A percentile compares a stretch with the other conserved stretches of the same genome.
These are phyloP conservation scores for Suillus subaureus DNA, from an alignment of 768 basidiomycete genomes.

Conservation along the genomic window DNA sequence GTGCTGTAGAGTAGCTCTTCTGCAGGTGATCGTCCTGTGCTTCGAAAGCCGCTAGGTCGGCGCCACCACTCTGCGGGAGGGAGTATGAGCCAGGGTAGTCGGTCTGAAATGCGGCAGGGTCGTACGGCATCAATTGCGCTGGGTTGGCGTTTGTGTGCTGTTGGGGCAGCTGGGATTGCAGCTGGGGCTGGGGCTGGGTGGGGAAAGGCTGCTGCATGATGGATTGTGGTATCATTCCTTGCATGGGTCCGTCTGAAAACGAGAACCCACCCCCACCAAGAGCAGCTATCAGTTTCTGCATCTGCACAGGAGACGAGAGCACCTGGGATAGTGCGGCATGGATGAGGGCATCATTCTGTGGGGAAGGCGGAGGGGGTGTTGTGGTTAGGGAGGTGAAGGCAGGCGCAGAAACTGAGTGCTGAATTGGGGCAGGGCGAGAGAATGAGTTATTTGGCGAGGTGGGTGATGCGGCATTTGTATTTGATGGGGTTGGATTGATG, in stretches of 20 bases:
- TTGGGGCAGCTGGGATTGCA: conserved; percentile 10
- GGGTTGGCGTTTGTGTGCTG: conserved; percentile 10
- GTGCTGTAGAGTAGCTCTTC: conserved; percentile 58
- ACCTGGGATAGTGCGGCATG: conserved; percentile 56
- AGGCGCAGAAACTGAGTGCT: conserved; percentile 4
- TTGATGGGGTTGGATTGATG: conserved; percentile 14
- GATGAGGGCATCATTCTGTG: conserved; percentile 44
- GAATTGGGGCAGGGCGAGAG: conserved; percentile 22
- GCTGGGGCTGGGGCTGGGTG: conserved; percentile 16
- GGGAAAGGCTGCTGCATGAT: conserved; percentile 27
- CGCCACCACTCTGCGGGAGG: conserved; percentile 25
- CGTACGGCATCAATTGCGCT: conserved; percentile 21
- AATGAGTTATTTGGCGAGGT: conserved; percentile 19
- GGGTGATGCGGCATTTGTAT: background rate
- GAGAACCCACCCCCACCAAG: conserved; percentile 24
- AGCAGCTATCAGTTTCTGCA: conserved; percentile 57
- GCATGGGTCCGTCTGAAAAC: conserved; percentile 6
- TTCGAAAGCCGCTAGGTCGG: conserved; percentile 34
- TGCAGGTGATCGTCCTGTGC: conserved; percentile 48
- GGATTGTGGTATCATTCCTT: conserved; percentile 21
- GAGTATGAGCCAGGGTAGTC: conserved; percentile 25
- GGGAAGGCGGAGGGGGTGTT: conserved; percentile 9
- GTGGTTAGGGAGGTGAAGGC: conserved; percentile 8
- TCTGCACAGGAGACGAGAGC: conserved; percentile 49
- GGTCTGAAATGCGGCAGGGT: conserved; percentile 24